Conservation (phyloP, 208 protist species). For the Tritrichomonas musculus region DNA sequence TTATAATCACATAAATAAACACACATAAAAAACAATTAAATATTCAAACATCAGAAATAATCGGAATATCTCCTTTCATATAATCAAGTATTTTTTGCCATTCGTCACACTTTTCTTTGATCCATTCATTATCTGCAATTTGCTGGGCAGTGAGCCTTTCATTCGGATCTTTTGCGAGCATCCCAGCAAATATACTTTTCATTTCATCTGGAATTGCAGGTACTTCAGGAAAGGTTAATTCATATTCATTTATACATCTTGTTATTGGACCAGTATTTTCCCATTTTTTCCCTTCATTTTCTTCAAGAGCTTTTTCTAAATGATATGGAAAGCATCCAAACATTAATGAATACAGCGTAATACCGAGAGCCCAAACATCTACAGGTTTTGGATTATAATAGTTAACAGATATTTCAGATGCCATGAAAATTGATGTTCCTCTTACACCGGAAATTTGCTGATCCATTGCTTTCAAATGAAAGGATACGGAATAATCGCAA, state of each 20-base stretch:
- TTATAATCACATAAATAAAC: no score
- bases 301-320: not conserved
- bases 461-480: not conserved
- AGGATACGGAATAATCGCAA: constrained; percentile 11
- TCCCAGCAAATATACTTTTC: not conserved
- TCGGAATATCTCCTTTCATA: not conserved
- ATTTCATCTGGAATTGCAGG: not conserved
- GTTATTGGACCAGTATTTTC: not conserved
- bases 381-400: not conserved
- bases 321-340: constrained; percentile 9
- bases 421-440: constrained; percentile 12
- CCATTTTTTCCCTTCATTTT: not conserved
- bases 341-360: not conserved
- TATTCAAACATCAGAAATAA: no score
- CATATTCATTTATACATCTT: not conserved
- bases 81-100: not conserved
- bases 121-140: not conserved
- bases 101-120: not conserved
- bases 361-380: constrained; percentile 1
- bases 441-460: not conserved
- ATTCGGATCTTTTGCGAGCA: not conserved
- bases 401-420: not conserved
- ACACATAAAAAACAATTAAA: no score
- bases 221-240: not conserved
- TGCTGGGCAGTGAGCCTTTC: not conserved